Base-by-base conservation (phyloP, 768 basidiomycete genomes). In the Termitomyces sp. region DNA sequence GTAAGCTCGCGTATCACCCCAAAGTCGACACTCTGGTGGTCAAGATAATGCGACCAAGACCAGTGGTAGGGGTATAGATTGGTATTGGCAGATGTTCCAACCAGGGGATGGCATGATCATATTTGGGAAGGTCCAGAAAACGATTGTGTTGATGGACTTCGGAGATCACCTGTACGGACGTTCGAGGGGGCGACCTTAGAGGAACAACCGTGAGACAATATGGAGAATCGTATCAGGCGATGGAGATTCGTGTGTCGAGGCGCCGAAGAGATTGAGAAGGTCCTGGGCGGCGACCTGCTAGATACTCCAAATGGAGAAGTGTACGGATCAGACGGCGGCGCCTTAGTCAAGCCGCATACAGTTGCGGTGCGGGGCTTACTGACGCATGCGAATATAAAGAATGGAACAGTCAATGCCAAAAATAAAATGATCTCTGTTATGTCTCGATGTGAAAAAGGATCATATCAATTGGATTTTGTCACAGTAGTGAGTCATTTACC, bases 1-100 rank as follows among this genome's bases (percentile, higher is more conserved):
- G 43, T 63, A 63, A 62, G 56, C 45, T 63, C 63, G 67, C 59
- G 59, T 63, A 64, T 48, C 32, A 47, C 53, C 65, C 57, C 56
- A 63, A 47, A 51, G 53, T 31, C 32, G 51, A 52, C 53, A 20
- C 54, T 25, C 25, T 49, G 48, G 59, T 52, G 60, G 62, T 58
- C 56, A 51, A 55, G 45, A 63, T 57, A 53, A 60, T 43, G 51
- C 60, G 59, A 58, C 47, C 34, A 64, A 46, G 40, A 20, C 46
- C 60, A 48, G 50, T 42, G 15, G 49, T n/a, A 25, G 11, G 9
- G 48, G 17, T 12, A 31, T 8, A 52, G 37, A 46, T 42, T 54
- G 54, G n/a, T 40, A 36, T 15, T 38, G 32, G 25, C 31, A n/a
- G 46, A 60, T 37, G 59, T 34, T 45, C 53, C 38, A 34, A 56